Percentiles rank a stretch among this genome's conserved stretches.
phyloP scores from a whole-genome alignment of 2,329 filamentous ascomycete species.

The Hysterium pulicare region DNA sequence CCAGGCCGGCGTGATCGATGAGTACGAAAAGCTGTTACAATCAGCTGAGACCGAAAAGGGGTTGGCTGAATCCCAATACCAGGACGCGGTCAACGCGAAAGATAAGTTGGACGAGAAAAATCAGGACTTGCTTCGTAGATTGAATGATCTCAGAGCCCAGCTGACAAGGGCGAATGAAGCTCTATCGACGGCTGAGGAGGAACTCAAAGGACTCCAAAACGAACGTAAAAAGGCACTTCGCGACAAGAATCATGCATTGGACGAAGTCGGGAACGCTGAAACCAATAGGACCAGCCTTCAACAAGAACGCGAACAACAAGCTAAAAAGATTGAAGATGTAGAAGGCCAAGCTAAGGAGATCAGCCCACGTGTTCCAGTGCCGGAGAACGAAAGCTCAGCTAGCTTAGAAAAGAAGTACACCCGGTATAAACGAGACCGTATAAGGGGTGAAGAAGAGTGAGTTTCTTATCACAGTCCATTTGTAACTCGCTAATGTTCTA shows the following conservation, averaged over 20 bases:
- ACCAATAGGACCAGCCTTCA: conserved; percentile 24
- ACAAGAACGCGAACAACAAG: conserved; percentile 23
- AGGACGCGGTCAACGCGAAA: conserved; percentile 48
- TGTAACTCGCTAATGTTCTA: conserved; percentile 7
- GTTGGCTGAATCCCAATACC: conserved; percentile 39
- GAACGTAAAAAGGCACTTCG: conserved; percentile 35
- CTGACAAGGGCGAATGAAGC: conserved; percentile 20
- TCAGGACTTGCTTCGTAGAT: conserved; percentile 22
- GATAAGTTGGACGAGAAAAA: conserved; percentile 40
- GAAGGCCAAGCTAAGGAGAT: conserved; percentile 15
- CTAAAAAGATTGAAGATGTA: conserved; percentile 22
- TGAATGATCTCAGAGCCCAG: conserved; percentile 27
- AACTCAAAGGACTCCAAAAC: conserved; percentile 26
- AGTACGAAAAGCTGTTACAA: conserved; percentile 49
- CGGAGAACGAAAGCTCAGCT: conserved; percentile 27
- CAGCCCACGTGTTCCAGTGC: conserved; percentile 27
- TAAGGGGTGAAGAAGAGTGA: conserved; percentile 22
- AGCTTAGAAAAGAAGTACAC: conserved; percentile 29
- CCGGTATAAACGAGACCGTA: conserved; percentile 25
- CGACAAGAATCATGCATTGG: conserved; percentile 42
- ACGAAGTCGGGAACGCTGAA: conserved; percentile 32
- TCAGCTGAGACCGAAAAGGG: conserved; percentile 51
- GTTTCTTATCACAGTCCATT: conserved; percentile 1
- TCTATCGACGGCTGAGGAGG: conserved; percentile 27
- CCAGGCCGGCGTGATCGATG: conserved; percentile 56